Evolutionary conservation across 1,139 yeast genomes (phyloP).

Genomic region (Pichiaceae sp.): DNA sequence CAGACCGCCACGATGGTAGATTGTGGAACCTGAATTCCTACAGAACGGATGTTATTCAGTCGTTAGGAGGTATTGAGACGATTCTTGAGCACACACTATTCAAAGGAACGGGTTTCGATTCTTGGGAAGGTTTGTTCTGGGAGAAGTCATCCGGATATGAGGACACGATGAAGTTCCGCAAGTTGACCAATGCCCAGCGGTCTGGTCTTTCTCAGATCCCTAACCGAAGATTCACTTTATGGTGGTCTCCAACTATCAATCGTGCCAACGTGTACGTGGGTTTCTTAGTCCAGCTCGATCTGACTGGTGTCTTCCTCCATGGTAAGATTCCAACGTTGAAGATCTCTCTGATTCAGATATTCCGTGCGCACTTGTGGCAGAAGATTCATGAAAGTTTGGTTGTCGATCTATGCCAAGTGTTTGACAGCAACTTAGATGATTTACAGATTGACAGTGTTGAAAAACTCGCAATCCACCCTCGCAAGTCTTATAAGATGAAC

Average conservation of each 20-base stretch:
- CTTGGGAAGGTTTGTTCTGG: slow-evolving; percentile 99
- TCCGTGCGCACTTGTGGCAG: slow-evolving; percentile 98
- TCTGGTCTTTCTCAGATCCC: slow-evolving; percentile 98
- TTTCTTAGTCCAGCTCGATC: slow-evolving; percentile 87
- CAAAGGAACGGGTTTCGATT: slow-evolving; percentile 94
- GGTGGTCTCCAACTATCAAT: slow-evolving; percentile 99
- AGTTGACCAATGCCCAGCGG: slow-evolving; percentile 93
- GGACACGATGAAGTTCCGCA: slow-evolving; percentile 89
- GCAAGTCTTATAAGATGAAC: slow-evolving; percentile 96
- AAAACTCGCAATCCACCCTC: slow-evolving; percentile 90
- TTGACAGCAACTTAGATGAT: slow-evolving; percentile 81
- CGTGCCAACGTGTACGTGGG: slow-evolving; percentile 98
- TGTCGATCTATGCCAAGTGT: slow-evolving; percentile 84
- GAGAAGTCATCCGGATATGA: slow-evolving; percentile 96
- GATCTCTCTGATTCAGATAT: slow-evolving; percentile 90
- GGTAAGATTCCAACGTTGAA: slow-evolving; percentile 97
- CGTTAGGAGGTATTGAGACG: slow-evolving; percentile 95
- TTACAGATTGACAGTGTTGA: slow-evolving; percentile 80
- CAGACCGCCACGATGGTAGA: slow-evolving; percentile 87
- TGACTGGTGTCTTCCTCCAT: slow-evolving; percentile 93
- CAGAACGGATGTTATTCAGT: slow-evolving; percentile 93
- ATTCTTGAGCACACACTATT: slow-evolving; percentile 91
- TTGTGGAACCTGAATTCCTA: slow-evolving; percentile 91
- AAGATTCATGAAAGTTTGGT: slow-evolving; percentile 95
- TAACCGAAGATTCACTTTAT: slow-evolving; percentile 88